Evolutionary conservation across 441 rosid genomes (phyloP).

Genomic region (Hypseocharis bilobata): DNA sequence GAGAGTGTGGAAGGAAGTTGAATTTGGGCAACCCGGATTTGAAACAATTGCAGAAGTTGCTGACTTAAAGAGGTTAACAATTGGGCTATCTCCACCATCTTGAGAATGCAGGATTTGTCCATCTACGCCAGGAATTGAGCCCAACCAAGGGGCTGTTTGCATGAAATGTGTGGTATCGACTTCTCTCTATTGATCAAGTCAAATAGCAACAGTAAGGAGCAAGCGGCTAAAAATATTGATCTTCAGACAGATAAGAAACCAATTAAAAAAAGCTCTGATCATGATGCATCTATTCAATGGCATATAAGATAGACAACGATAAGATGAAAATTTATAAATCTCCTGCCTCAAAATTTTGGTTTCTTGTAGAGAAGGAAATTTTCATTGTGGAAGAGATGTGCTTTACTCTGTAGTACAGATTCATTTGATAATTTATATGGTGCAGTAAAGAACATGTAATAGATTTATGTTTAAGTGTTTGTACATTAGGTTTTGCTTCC

Average conservation of each 20-base stretch:
- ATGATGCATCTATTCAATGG: conserved; percentile 2
- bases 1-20: conserved; percentile 81
- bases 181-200: conserved; percentile 59
- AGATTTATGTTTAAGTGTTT: background rate
- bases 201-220: conserved; percentile 22
- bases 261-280: conserved; percentile 5
- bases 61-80: conserved; percentile 80
- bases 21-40: conserved; percentile 65
- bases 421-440: too few relatives aligned
- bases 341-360: background rate
- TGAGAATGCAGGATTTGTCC: conserved; percentile 77
- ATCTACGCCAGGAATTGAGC: conserved; percentile 70
- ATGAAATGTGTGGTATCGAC: conserved; percentile 75
- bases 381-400: background rate
- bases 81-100: conserved; percentile 76
- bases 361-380: background rate
- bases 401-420: too few relatives aligned
- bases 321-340: background rate
- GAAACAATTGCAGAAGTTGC: conserved; percentile 71
- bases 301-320: background rate
- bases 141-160: conserved; percentile 97
- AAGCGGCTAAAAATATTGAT: conserved; percentile 16
- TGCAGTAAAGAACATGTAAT: background rate
- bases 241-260: conserved; percentile 11
- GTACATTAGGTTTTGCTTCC: background rate